Evolutionary conservation across 805 yeast genomes (phyloP).

Genomic region (Cephaloascus albidus): DNA sequence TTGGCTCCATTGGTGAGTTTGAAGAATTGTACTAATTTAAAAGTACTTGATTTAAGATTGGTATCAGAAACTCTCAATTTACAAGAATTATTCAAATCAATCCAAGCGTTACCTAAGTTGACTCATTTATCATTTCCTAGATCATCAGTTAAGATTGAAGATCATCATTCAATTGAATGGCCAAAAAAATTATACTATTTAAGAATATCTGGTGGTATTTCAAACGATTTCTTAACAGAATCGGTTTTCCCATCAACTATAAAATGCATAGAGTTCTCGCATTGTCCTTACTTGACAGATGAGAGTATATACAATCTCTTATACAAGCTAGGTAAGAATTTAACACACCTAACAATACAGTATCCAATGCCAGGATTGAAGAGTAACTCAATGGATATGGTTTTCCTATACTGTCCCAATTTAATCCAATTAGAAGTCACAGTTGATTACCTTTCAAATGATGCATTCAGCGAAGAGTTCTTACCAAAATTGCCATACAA

Average conservation of each 20-base stretch:
- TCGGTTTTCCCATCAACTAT: slow-evolving; percentile 71
- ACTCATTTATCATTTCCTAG: slow-evolving; percentile 83
- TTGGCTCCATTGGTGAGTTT: slow-evolving; percentile 80
- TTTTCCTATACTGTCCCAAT: slow-evolving; percentile 72
- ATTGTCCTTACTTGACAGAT: slow-evolving; percentile 73
- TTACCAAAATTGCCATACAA: slow-evolving; percentile 12
- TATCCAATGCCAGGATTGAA: slow-evolving; percentile 85
- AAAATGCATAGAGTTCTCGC: slow-evolving; percentile 67
- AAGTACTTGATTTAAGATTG: slow-evolving; percentile 65
- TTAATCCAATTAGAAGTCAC: slow-evolving; percentile 54
- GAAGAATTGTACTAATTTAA: slow-evolving; percentile 55
- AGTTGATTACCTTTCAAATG: slow-evolving; percentile 65
- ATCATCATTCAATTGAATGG: slow-evolving; percentile 53
- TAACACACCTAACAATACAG: slow-evolving; percentile 55
- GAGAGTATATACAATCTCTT: slow-evolving; percentile 56
- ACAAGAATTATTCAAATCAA: slow-evolving; percentile 68
- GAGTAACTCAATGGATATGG: slow-evolving; percentile 60
- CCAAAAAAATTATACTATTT: slow-evolving; percentile 67
- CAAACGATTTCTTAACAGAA: slow-evolving; percentile 65
- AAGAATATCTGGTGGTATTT: slow-evolving; percentile 82
- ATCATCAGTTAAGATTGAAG: slow-evolving; percentile 67
- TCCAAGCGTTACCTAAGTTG: slow-evolving; percentile 48
- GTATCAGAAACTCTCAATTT: slow-evolving; percentile 89
- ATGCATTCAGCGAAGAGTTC: slow-evolving; percentile 23
- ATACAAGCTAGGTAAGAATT: slow-evolving; percentile 53